phyloP scores from a whole-genome alignment of 2,329 filamentous ascomycete genomes.

The Botryotinia narcissicola region DNA sequence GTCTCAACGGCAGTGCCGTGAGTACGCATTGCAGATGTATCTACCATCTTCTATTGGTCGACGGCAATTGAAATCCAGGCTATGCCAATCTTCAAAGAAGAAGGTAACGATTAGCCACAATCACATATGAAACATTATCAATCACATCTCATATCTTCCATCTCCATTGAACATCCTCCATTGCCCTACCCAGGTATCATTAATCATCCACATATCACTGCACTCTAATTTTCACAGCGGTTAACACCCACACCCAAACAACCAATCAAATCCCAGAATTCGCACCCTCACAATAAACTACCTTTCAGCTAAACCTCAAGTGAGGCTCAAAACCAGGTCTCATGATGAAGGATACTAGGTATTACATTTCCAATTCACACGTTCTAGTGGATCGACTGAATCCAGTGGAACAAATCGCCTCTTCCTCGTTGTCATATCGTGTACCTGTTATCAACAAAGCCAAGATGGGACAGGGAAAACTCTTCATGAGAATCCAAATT shows the following conservation, averaged over 20 bases:
- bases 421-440: background rate
- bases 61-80: background rate
- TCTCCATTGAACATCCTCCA: background rate
- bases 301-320: constrained; percentile 6
- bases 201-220: background rate
- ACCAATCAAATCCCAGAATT: background rate
- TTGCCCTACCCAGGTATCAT: background rate
- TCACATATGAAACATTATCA: constrained; percentile 12
- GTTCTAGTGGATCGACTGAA: background rate
- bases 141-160: background rate
- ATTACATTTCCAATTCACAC: background rate
- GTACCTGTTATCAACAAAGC: background rate
- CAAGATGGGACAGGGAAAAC: background rate
- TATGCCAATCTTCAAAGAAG: background rate
- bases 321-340: constrained; percentile 7
- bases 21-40: background rate
- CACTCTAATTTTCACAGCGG: constrained; percentile 1
- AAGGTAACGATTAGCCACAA: background rate
- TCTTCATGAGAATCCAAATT: background rate
- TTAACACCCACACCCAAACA: background rate
- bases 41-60: background rate
- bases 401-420: background rate
- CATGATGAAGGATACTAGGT: constrained; percentile 5
- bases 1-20: background rate
- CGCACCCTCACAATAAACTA: background rate